Evolutionary conservation across 139 green algal genomes (phyloP).

Genomic region (Choricystis sp.): DNA sequence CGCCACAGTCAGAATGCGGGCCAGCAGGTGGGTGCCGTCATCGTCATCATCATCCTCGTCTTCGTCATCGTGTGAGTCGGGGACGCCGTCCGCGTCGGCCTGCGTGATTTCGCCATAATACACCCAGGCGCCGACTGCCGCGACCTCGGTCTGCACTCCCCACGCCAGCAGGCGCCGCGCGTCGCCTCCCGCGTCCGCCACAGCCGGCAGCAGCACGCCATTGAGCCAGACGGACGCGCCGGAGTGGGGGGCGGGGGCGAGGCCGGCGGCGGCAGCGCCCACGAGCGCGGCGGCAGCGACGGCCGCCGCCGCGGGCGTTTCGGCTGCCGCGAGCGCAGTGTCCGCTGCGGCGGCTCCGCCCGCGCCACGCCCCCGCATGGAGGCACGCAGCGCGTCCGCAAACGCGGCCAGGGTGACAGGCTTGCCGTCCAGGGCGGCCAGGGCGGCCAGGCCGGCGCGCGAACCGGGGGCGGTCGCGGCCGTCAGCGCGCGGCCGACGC

Average conservation of each 20-base stretch:
- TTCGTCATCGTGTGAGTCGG: constrained; percentile 13
- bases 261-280: not conserved
- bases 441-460: not conserved
- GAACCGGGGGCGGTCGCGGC: constrained; percentile 1
- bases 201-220: constrained; percentile 11
- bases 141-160: not conserved
- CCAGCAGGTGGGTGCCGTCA: too few species aligned
- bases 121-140: not conserved
- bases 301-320: too few species aligned
- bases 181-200: too few species aligned
- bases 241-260: not conserved
- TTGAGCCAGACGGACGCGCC: constrained; percentile 19
- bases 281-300: not conserved
- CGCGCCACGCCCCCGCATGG: not conserved
- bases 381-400: not conserved
- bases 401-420: not conserved
- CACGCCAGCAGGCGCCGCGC: too few species aligned
- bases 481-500: not conserved
- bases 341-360: too few species aligned
- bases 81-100: constrained; percentile 11
- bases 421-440: not conserved
- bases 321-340: too few species aligned
- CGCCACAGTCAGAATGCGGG: constrained; percentile 27
- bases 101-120: constrained; percentile 6
- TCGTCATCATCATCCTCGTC: too few species aligned